Base-by-base conservation (phyloP, 2,329 filamentous ascomycete genomes). In the Fusarium neocosmosporiellum region DNA sequence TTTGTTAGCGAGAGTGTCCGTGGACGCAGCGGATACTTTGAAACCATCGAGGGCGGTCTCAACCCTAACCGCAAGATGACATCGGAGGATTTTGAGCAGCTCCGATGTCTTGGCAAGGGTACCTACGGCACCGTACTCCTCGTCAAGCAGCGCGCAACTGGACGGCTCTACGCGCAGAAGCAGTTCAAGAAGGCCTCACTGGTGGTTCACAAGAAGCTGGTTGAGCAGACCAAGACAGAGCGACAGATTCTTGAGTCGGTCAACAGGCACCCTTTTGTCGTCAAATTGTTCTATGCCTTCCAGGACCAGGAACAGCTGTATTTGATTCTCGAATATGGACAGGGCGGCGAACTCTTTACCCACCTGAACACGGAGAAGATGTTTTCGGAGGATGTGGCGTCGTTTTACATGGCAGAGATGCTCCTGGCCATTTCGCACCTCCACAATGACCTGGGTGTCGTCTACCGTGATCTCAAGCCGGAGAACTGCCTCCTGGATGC, bases 351-450 rank as follows among this genome's bases (percentile, higher is more conserved):
- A 83, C 88, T 99, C 7, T 99, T 99, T 81, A 95, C 94, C n/a
- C 96, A 98, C 79, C 88, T 99, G 29, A 94, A 92, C 67, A 93
- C 94, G 74, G 95, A 98, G 81, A 94, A 94, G 81, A 98, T 98
- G 94, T 98, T 99, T 76, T 88, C 93, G 16, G 96, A 98, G 83
- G 88, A 93, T 18, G 93, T 93, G 2, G 93, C 96, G 0, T 94
- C 95, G 2, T 99, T 98, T 83, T 99, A 99, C 88, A 97, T 98
- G 94, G 97, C 95, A 0, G 95, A 99, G 84, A 97, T 99, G 91
- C 91, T 98, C 6, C 90, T 99, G 27, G 97, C 96, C 33, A 89
- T 99, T 54, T 94, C 96, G 39, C 95, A 99, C 82, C 89, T 99
- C 29, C 96, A 99, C 84, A 91, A 93, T 75, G 95, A 93, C 71